Evolutionary conservation across 495 filamentous ascomycete species (phyloP), one percentile per base, ranked within the genome.

Genomic region (Aspergillus carlsbadensis): DNA sequence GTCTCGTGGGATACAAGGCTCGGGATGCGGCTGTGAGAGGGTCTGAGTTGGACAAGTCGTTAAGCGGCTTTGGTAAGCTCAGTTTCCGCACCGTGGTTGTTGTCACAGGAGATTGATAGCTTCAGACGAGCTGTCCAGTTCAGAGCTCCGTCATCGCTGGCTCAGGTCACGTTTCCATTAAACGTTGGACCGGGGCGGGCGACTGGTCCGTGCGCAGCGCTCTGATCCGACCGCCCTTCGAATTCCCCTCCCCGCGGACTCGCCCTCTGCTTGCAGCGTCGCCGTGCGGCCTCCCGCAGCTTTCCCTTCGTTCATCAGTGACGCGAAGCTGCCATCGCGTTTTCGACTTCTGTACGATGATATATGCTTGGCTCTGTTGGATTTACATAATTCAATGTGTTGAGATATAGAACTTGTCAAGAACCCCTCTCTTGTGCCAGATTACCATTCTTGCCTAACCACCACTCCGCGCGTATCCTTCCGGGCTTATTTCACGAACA

Each of bases 101-200:
- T 4, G 11, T 41, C 3, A 13, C 48, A 22, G 11, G 33, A 35
- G 26, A 20, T 42, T 8, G 39, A 20, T 20, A 42, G n/a, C 14
- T 42, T 37, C 8, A 31, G 22, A 18, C 54, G 29, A 59, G 56
- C 40, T 56, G 29, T 55, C 34, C 52, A 52, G 24, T 33, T 22
- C 35, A 52, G 34, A 64, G 45, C 57, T 60, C 58, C 62, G 62
- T 65, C 63, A 63, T 66, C 44, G 54, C 53, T 36, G 41, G 8
- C 26, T 24, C 6, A 35, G 59, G 63, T 57, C 48, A 60, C 57
- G 58, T 46, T 52, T 29, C 26, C 26, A 29, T 29, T 29, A 29
- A 29, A 3, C 8, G 26, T 29, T 29, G 26, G 57, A 10, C 48
- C 57, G 57, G 31, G 54, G 45, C 33, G 37, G 22, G 40, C 13